Percentiles rank a stretch among this genome's conserved stretches.
Conservation (phyloP, 2,329 filamentous ascomycete species). For the Fusarium brachygibbosum region DNA sequence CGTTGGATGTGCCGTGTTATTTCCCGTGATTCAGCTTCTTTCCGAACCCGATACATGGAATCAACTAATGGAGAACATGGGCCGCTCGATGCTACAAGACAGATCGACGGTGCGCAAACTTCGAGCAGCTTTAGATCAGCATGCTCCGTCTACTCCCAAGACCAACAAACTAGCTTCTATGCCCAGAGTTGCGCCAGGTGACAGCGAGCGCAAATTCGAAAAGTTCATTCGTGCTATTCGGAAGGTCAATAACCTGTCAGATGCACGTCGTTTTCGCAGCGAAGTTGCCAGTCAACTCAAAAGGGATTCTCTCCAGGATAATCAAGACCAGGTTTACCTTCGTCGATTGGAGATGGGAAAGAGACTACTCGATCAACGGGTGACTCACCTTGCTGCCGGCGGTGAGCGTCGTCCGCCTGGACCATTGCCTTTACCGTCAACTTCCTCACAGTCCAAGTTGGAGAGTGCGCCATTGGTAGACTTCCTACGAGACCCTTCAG, state of each 20-base stretch:
- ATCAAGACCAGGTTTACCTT: slow-evolving; percentile 87
- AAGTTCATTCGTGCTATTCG: slow-evolving; percentile 91
- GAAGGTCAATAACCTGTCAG: slow-evolving; percentile 90
- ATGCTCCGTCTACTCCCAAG: slow-evolving; percentile 85
- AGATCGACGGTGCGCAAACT: slow-evolving; percentile 94
- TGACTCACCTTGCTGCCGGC: slow-evolving; percentile 81
- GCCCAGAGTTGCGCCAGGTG: slow-evolving; percentile 82
- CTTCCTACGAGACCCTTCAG: slow-evolving; percentile 89
- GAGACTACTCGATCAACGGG: slow-evolving; percentile 88
- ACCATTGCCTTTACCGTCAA: slow-evolving; percentile 40
- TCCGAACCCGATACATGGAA: slow-evolving; percentile 98
- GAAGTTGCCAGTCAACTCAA: slow-evolving; percentile 94
- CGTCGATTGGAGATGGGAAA: slow-evolving; percentile 93
- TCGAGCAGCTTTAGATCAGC: slow-evolving; percentile 91
- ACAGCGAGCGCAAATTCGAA: slow-evolving; percentile 94
- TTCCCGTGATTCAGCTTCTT: slow-evolving; percentile 82
- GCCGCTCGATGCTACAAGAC: slow-evolving; percentile 90
- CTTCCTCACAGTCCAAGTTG: slow-evolving; percentile 68
- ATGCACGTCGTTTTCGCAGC: slow-evolving; percentile 91
- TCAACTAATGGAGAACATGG: slow-evolving; percentile 90
- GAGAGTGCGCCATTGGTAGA: slow-evolving; percentile 84
- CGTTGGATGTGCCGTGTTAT: slow-evolving; percentile 90
- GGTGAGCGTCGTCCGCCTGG: slow-evolving; percentile 62
- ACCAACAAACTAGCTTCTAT: slow-evolving; percentile 75
- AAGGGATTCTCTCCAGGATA: slow-evolving; percentile 81